These are phyloP conservation scores for Aspergillus fischeri DNA, from an alignment of 2,329 filamentous ascomycete genomes.

Conservation along the genomic window DNA sequence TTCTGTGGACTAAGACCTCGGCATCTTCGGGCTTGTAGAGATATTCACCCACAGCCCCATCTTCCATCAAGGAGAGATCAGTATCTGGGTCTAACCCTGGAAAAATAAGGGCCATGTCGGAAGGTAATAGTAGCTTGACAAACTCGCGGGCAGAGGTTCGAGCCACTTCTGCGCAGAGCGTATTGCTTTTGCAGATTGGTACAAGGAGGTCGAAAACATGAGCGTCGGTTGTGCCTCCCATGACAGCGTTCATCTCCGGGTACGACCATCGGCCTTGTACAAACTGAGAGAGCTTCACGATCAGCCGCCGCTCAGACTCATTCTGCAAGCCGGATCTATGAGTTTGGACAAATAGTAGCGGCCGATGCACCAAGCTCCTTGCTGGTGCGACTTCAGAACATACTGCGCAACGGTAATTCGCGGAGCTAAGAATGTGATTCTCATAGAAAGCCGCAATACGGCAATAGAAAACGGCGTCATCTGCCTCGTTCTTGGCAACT, in stretches of 20 bases:
- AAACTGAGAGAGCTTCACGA: constrained; percentile 16
- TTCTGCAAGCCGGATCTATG: not conserved
- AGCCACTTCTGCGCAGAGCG: constrained; percentile 17
- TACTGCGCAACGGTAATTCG: constrained; percentile 18
- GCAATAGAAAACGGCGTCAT: constrained; percentile 12
- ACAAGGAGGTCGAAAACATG: constrained; percentile 20
- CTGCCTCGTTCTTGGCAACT: constrained; percentile 4
- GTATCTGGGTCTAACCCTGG: constrained; percentile 3
- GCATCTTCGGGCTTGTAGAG: not conserved
- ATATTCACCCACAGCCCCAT: not conserved
- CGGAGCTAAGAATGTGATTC: constrained; percentile 11
- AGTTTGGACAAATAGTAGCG: constrained; percentile 15
- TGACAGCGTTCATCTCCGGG: constrained; percentile 10
- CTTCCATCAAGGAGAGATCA: constrained; percentile 1
- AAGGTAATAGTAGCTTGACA: constrained; percentile 10
- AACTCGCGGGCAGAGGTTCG: constrained; percentile 14
- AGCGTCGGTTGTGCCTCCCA: constrained; percentile 11
- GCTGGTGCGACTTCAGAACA: constrained; percentile 14
- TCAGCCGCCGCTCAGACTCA: constrained; percentile 5
- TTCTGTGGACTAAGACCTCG: not conserved
- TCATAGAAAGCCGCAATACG: constrained; percentile 15
- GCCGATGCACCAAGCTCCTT: constrained; percentile 15
- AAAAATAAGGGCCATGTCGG: not conserved
- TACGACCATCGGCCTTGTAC: constrained; percentile 17
- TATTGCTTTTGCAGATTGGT: constrained; percentile 15